A percentile compares a stretch with the other conserved stretches of the same genome.
Conservation (phyloP, 176 grass and related monocot genomes). For the Lolium rigidum region DNA sequence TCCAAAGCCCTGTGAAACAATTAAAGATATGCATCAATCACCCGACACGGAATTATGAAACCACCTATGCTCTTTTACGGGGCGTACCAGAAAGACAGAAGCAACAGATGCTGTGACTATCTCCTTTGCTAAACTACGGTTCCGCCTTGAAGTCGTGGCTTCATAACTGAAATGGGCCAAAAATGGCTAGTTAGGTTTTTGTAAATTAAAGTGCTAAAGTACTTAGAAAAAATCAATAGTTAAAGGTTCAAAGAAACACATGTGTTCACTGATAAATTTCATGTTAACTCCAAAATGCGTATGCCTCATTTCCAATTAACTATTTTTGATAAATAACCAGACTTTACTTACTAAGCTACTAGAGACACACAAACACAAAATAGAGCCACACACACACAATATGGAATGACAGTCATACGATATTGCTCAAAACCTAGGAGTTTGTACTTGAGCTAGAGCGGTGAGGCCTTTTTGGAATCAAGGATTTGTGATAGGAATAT, state of each 20-base stretch:
- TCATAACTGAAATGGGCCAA: conserved; percentile 69
- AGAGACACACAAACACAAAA: no score
- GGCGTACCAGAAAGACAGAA: conserved; percentile 76
- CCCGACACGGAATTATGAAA: neutral
- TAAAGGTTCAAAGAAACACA: neutral
- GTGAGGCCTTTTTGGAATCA: no score
- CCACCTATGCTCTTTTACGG: neutral
- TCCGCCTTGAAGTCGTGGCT: conserved; percentile 79
- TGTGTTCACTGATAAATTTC: no score
- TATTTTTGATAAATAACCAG: no score
- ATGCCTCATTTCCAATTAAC: no score
- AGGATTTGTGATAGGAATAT: no score
- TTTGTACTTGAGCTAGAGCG: no score
- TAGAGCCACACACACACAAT: no score
- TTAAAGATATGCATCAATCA: neutral
- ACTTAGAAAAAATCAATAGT: neutral
- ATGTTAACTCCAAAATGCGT: no score
- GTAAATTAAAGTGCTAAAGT: neutral
- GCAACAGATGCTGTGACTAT: conserved; percentile 58
- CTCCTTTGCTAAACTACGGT: conserved; percentile 84
- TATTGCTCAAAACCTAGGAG: no score
- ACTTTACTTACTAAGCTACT: no score
- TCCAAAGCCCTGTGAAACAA: conserved; percentile 75
- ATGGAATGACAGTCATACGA: no score
- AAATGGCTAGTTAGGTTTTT: neutral